Conservation (phyloP, 148 eudicot genomes). For the Diospyros lotus region DNA sequence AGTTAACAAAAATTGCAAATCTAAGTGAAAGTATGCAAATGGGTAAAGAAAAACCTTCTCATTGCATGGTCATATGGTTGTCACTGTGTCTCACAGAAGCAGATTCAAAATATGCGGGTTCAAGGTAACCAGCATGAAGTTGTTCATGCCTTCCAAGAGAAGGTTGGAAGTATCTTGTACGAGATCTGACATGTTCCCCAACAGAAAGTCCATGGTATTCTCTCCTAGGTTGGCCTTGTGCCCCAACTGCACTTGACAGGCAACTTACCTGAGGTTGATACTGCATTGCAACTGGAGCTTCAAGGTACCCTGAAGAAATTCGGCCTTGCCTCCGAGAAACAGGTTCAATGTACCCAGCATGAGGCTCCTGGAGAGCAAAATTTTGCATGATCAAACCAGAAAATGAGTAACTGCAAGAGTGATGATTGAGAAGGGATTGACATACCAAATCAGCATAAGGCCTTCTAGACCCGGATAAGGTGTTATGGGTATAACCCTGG, state of each 20-base stretch:
- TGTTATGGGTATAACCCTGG: slow-evolving; percentile 1
- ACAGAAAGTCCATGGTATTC: slow-evolving; percentile 11
- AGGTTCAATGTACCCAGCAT: slow-evolving; percentile 29
- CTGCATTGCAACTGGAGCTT: slow-evolving; percentile 15
- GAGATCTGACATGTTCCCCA: neutral
- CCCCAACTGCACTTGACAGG: slow-evolving; percentile 7
- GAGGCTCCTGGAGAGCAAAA: slow-evolving; percentile 25
- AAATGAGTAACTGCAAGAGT: neutral
- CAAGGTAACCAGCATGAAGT: slow-evolving; percentile 17
- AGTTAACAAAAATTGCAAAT: neutral
- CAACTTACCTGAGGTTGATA: slow-evolving; percentile 16
- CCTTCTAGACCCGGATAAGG: slow-evolving; percentile 16
- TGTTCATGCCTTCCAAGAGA: slow-evolving; percentile 11
- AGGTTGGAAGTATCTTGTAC: slow-evolving; percentile 13
- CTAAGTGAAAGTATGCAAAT: neutral
- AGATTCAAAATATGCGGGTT: slow-evolving; percentile 15
- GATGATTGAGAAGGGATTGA: neutral
- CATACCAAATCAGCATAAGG: slow-evolving; percentile 26
- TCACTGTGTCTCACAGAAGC: slow-evolving; percentile 10
- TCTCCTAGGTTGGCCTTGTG: slow-evolving; percentile 10
- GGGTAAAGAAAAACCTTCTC: slow-evolving; percentile 12
- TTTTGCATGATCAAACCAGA: neutral
- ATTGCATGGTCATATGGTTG: slow-evolving; percentile 3
- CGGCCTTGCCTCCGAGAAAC: slow-evolving; percentile 10
- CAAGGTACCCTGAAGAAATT: slow-evolving; percentile 10